Evolutionary conservation across 169 alveolate species (phyloP), one percentile per base, ranked within the genome.

Genomic region (Babesia ovata): DNA sequence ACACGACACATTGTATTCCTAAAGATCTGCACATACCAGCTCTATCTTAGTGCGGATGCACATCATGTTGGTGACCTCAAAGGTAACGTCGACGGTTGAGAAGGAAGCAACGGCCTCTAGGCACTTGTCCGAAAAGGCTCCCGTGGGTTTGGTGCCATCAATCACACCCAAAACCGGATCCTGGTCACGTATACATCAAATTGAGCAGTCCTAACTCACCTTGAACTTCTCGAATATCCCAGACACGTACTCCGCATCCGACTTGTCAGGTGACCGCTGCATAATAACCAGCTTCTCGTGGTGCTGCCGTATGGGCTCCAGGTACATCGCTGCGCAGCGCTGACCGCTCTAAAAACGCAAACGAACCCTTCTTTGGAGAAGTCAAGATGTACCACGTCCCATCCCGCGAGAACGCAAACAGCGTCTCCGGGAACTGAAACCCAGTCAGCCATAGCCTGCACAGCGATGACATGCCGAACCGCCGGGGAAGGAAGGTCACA

Each of bases 401-500:
- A 49, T 86, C 79, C 12, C 92, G 78, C 22, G 90, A 36, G 60
- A 94, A 93, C 14, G 87, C 75, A 58, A 94, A 86, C 70, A 94
- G 90, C 0, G 97, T 94, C 60, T 94, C 97, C 0, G 97, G 94
- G 59, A 94, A 92, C 70, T 94, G 95, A 60, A 92, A 94, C 7
- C 97, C 97, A 29, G 93, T 91, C 57, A 94, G 78, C 97, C 97
- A 94, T 75, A 92, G 77, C 75, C 95, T 92, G 77, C 57, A 63
- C 42, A 70, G 69, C 39, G 82, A 84, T 17, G 86, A 74, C 4
- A 65, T 36, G 2, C 56, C 39, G 6, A 33, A 33, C 6, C 39
- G 39, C 74, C 33, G 85, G 61, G 82, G 65, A 12, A 44, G 14
- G 39, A 19, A 4, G 0, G 21, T 44, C 22, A 28, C 0, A 26